Evolutionary conservation across 139 green algal species (phyloP).

Genomic region (Chlamydomonas sp.): DNA sequence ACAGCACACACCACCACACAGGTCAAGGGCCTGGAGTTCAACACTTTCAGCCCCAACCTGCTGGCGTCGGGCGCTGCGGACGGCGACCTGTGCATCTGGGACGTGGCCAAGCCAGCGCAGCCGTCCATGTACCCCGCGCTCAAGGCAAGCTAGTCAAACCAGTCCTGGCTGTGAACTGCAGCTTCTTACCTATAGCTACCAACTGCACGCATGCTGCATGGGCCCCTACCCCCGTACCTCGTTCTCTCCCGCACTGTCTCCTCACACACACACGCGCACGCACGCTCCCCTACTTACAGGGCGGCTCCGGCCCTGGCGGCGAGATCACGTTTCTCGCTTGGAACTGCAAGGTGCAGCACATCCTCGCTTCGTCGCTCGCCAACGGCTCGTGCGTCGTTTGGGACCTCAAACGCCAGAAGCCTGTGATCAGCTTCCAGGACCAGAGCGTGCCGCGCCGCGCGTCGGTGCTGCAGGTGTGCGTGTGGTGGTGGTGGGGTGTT

Average conservation of each 20-base stretch:
- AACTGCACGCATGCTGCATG: too few relatives aligned
- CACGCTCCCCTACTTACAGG: not conserved
- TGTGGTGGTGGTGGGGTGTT: not conserved
- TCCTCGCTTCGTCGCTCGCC: slow-evolving; percentile 74
- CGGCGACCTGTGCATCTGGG: slow-evolving; percentile 94
- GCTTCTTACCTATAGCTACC: too few relatives aligned
- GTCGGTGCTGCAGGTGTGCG: slow-evolving; percentile 48
- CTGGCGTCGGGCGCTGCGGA: slow-evolving; percentile 84
- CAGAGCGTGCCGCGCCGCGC: too few relatives aligned
- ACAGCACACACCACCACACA: slow-evolving; percentile 31
- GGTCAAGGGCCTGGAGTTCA: slow-evolving; percentile 91
- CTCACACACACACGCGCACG: too few relatives aligned
- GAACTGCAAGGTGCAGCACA: slow-evolving; percentile 96
- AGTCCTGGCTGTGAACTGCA: too few relatives aligned
- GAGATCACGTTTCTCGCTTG: slow-evolving; percentile 85
- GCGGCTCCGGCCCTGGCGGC: slow-evolving; percentile 15
- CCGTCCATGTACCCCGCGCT: slow-evolving; percentile 58
- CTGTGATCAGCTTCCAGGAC: slow-evolving; percentile 82
- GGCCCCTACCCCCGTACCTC: too few relatives aligned
- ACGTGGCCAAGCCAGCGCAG: slow-evolving; percentile 70
- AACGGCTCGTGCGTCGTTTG: slow-evolving; percentile 72
- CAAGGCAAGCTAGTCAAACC: too few relatives aligned
- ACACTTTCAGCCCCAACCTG: slow-evolving; percentile 81
- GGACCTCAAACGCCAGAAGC: slow-evolving; percentile 90
- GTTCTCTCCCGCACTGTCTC: too few relatives aligned